Conservation (phyloP, 192 early-diverging fungal species). For the Geranomyces variabilis region DNA sequence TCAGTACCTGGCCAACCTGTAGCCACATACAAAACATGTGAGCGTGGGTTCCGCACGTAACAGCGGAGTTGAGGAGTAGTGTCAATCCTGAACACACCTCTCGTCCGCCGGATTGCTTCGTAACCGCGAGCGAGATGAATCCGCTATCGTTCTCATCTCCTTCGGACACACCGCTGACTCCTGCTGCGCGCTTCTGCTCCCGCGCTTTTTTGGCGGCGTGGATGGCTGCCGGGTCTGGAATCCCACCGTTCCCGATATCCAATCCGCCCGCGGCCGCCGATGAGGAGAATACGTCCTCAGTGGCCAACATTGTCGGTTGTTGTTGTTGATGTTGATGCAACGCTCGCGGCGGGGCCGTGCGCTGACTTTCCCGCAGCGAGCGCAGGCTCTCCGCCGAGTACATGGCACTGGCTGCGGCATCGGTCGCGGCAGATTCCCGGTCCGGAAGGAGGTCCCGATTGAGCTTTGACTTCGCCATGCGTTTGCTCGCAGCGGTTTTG, state of each 20-base stretch:
- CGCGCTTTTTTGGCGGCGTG: conserved; percentile 38
- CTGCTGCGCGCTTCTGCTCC: conserved; percentile 39
- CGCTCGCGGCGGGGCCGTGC: conserved; percentile 27
- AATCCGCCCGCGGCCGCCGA: not conserved
- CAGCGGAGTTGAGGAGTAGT: conserved; percentile 7
- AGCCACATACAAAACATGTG: not conserved
- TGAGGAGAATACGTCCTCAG: conserved; percentile 20
- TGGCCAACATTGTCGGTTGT: not conserved
- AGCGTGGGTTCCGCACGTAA: not conserved
- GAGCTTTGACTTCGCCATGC: conserved; percentile 39
- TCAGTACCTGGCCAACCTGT: conserved; percentile 15
- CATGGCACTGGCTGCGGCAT: not conserved
- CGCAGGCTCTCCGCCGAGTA: conserved; percentile 40
- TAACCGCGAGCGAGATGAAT: conserved; percentile 27
- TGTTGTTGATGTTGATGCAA: too few relatives aligned
- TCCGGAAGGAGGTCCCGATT: conserved; percentile 38
- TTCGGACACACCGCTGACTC: conserved; percentile 17
- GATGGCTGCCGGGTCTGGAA: conserved; percentile 37
- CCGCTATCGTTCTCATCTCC: not conserved
- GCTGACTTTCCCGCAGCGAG: conserved; percentile 29
- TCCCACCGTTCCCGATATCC: conserved; percentile 1
- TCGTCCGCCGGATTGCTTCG: too few relatives aligned
- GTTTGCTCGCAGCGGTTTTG: conserved; percentile 37
- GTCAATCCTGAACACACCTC: too few relatives aligned
- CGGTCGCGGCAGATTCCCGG: not conserved